Evolutionary conservation across 2,329 filamentous ascomycete species (phyloP), one percentile per base, ranked within the genome.

Genomic region (Stagonosporopsis chrysanthemi): DNA sequence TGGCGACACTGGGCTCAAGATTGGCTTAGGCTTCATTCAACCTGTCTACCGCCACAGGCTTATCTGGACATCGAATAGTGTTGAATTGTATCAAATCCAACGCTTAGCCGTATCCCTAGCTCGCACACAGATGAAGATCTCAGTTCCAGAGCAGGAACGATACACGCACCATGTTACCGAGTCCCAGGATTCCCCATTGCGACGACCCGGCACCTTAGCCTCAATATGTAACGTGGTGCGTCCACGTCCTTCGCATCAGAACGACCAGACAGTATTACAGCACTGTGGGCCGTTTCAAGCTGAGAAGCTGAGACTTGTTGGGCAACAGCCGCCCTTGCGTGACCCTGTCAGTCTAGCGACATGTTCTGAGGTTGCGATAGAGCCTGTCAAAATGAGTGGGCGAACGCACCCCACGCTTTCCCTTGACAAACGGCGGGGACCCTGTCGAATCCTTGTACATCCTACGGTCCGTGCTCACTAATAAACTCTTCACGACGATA

Each of bases 1-100:
- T 75, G 73, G 72, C 72, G 56, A 51, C 40, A 58, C 71, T 72
- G 49, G 68, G 69, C 65, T 55, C 52, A 40, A 61, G 51, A 59
- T 61, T 65, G 60, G 67, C 63, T 57, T 52, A 63, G 52, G 62
- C 63, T 70, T 68, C 58, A 52, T 44, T 46, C 48, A 58, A 28
- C 54, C 58, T 45, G 52, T 64, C 42, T 53, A 50, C 57, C 63
- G 63, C 61, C 63, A 67, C 62, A 66, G 65, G 65, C 68, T 72
- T 72, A 65, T 70, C 58, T 70, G 42, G 44, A 58, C 60, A 26
- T 58, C 53, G 60, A 50, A 57, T 43, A 49, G 36, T 39, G 36
- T 39, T 39, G 17, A 12, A 15, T n/a, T 33, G 31, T 33, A 33
- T 33, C 31, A 33, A 33, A 33, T 33, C 31, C 31, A 33, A 33